These are phyloP conservation scores for Tranzscheliella williamsii DNA, from an alignment of 1,284 basidiomycete genomes.

Conservation along the genomic window DNA sequence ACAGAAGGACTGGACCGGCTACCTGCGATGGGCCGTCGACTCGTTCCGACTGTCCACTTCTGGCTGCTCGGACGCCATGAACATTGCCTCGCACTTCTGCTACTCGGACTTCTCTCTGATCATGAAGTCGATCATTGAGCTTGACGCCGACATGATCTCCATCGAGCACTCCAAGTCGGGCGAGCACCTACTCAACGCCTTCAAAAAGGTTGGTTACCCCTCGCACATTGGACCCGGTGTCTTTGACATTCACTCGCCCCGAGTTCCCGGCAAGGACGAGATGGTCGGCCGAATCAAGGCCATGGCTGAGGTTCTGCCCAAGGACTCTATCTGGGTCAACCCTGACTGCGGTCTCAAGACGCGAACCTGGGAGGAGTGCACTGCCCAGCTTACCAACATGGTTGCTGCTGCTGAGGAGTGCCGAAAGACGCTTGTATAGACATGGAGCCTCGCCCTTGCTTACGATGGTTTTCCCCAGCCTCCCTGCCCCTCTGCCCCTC, in stretches of 20 bases:
- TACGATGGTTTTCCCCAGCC: too few species aligned
- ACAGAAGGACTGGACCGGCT: conserved; percentile 55
- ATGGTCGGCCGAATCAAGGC: conserved; percentile 88
- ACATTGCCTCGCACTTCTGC: conserved; percentile 61
- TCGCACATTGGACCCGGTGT: conserved; percentile 96
- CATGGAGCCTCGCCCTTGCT: not conserved
- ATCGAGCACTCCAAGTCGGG: conserved; percentile 75
- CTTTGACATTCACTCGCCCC: conserved; percentile 97
- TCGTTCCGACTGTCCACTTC: conserved; percentile 59
- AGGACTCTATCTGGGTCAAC: conserved; percentile 74
- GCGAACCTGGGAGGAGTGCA: conserved; percentile 66
- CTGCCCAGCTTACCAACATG: conserved; percentile 64
- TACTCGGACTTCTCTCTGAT: conserved; percentile 82
- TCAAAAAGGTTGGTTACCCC: conserved; percentile 93
- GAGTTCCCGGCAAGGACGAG: conserved; percentile 84
- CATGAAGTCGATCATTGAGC: conserved; percentile 94
- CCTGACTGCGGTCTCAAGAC: conserved; percentile 72
- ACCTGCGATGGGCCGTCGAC: conserved; percentile 61
- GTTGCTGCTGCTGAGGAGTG: conserved; percentile 73
- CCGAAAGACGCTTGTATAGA: conserved; percentile 68
- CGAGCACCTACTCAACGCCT: conserved; percentile 85
- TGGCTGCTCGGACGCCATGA: conserved; percentile 56
- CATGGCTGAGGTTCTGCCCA: conserved; percentile 65
- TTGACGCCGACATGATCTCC: conserved; percentile 99
- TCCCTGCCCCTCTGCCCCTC: conserved; percentile 1